Evolutionary conservation across 2,329 filamentous ascomycete genomes (phyloP).

Genomic region (Botrytis sinoallii): DNA sequence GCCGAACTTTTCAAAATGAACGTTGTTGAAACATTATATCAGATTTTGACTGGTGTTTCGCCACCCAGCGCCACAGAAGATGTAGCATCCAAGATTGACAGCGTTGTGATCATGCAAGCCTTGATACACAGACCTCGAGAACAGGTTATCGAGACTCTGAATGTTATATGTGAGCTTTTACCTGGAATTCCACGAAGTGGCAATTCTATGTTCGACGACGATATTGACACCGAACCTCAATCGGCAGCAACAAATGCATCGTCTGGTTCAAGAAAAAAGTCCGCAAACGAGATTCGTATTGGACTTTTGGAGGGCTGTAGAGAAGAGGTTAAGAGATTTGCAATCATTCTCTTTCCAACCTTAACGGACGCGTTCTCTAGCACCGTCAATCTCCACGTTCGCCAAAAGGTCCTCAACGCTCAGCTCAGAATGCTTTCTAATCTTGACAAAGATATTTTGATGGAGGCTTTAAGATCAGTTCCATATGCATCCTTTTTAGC

Average conservation of each 20-base stretch:
- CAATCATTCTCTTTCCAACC: constrained; percentile 88
- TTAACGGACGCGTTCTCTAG: constrained; percentile 96
- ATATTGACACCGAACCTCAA: constrained; percentile 42
- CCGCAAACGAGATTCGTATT: constrained; percentile 76
- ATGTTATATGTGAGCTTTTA: constrained; percentile 93
- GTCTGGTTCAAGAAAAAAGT: constrained; percentile 48
- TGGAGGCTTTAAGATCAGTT: constrained; percentile 81
- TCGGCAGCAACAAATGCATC: constrained; percentile 45
- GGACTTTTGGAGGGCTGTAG: constrained; percentile 80
- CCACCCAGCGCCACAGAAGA: constrained; percentile 77
- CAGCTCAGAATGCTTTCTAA: constrained; percentile 98
- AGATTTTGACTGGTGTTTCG: constrained; percentile 93
- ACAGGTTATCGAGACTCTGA: constrained; percentile 94
- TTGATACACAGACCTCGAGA: constrained; percentile 93
- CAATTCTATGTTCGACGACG: constrained; percentile 45
- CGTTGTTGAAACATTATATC: constrained; percentile 94
- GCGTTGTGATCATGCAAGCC: constrained; percentile 97
- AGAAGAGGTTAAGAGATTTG: constrained; percentile 83
- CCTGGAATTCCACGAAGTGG: constrained; percentile 65
- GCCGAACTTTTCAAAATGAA: constrained; percentile 93
- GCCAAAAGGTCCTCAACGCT: constrained; percentile 92
- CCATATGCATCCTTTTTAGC: constrained; percentile 95
- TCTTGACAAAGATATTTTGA: constrained; percentile 77
- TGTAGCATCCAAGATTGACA: constrained; percentile 83
- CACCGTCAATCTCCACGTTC: constrained; percentile 90